Evolutionary conservation across 1,139 yeast genomes (phyloP).

Genomic region (Scheffersomyces titani): DNA sequence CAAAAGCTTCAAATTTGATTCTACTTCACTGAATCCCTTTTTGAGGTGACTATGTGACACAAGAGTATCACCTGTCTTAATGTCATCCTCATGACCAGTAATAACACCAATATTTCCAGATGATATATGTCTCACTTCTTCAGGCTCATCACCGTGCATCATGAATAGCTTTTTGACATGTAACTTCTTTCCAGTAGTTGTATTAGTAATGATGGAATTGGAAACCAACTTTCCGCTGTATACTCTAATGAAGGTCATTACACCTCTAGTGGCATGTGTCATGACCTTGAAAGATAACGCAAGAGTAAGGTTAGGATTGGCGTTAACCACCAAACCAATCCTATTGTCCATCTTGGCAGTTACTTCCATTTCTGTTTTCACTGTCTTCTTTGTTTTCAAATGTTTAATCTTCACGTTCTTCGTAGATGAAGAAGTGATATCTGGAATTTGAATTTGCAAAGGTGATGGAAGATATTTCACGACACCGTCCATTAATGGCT

Average conservation of each 20-base stretch:
- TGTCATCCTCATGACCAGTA: constrained; percentile 65
- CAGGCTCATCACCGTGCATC: constrained; percentile 89
- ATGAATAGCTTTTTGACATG: constrained; percentile 67
- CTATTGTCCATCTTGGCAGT: constrained; percentile 39
- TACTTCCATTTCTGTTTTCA: constrained; percentile 19
- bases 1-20: constrained; percentile 55
- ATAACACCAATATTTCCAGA: constrained; percentile 93
- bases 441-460: constrained; percentile 59
- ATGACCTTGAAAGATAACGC: constrained; percentile 91
- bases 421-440: constrained; percentile 35
- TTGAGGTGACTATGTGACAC: constrained; percentile 51
- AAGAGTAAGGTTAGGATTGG: constrained; percentile 61
- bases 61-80: constrained; percentile 89
- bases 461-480: constrained; percentile 83
- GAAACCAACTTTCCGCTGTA: constrained; percentile 76
- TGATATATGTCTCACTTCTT: constrained; percentile 60
- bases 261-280: constrained; percentile 81
- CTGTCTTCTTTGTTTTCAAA: constrained; percentile 15
- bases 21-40: constrained; percentile 53
- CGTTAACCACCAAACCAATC: constrained; percentile 54
- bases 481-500: constrained; percentile 86
- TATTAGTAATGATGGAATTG: constrained; percentile 64
- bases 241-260: constrained; percentile 83
- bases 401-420: constrained; percentile 10
- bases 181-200: constrained; percentile 68